A percentile compares a stretch with the other conserved stretches of the same genome.
Evolutionary conservation across 164 flowering plant species (phyloP).

Genomic region (Umbilicus rupestris): DNA sequence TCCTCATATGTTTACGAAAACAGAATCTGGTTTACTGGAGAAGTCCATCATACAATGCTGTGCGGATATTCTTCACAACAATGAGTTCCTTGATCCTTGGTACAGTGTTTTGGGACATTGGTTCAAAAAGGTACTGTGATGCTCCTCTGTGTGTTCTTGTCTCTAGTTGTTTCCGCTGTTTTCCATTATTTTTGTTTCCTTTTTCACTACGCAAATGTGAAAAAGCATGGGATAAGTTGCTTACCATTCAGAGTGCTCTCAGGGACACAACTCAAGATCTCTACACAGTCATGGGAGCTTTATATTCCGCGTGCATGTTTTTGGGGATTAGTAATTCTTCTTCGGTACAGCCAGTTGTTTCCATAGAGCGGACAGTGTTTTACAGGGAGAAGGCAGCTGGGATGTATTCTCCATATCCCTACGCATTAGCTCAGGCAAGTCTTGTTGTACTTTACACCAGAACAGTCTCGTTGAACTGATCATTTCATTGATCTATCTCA

Average conservation of each 20-base stretch:
- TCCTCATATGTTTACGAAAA: slow-evolving; percentile 59
- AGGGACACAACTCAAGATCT: slow-evolving; percentile 50
- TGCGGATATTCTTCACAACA: slow-evolving; percentile 52
- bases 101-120: slow-evolving; percentile 70
- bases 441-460: too few relatives aligned
- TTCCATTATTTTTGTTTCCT: neutral
- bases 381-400: slow-evolving; percentile 89
- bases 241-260: neutral
- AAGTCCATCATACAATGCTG: slow-evolving; percentile 72
- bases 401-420: slow-evolving; percentile 73
- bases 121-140: slow-evolving; percentile 68
- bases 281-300: slow-evolving; percentile 64
- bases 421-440: slow-evolving; percentile 78
- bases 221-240: neutral
- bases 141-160: neutral
- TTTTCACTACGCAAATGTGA: neutral
- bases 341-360: slow-evolving; percentile 74
- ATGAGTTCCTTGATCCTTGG: slow-evolving; percentile 60
- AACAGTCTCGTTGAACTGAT: too few relatives aligned
- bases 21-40: slow-evolving; percentile 90
- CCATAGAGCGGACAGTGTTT: slow-evolving; percentile 85
- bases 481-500: slow-evolving; percentile 9
- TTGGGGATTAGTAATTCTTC: slow-evolving; percentile 79
- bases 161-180: neutral
- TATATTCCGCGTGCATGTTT: slow-evolving; percentile 63